Evolutionary conservation across 2,329 filamentous ascomycete genomes (phyloP), one percentile per base, ranked within the genome.

Genomic region (Huntiella omanensis): DNA sequence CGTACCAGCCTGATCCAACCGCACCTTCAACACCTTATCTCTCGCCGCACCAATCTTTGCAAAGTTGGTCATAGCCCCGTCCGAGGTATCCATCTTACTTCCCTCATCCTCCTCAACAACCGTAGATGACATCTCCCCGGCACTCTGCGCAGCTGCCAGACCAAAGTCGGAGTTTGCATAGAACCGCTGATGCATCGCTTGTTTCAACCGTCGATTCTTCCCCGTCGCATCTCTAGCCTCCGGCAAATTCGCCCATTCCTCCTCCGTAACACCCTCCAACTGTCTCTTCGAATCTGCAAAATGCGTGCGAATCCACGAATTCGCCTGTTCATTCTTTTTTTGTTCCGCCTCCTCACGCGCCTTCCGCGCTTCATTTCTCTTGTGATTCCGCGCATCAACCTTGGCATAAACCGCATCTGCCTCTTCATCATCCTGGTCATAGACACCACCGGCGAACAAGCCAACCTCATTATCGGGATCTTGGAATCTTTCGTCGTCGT

Each of bases 141-240:
- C 73, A 54, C 85, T 83, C 55, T 83, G 71, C 12, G 87, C 88
- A 5, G 85, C 83, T 1, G 88, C 85, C 46, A 98, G 70, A 5
- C 98, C 91, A 57, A 85, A 94, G 62, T 98, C 91, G 0, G 91
- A 92, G 0, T 98, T 91, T 3, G 88, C 91, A 60, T 98, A 98
- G 63, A 94, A 95, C 41, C 84, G 69, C 58, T 91, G 79, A 44
- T 83, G 77, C 54, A 83, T 67, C 40, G 85, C 84, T 62, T 93
- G 80, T 58, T 87, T 86, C 53, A 75, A 79, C 51, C 91, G 72
- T 59, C 86, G 75, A 55, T 93, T 93, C 65, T 91, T 93, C 53
- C 91, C 88, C 1, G 91, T 98, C 60, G 96, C 71, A 61, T 98
- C 91, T 55, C 92, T 91, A 33, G 95, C 88, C 57, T 98, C 92